Evolutionary conservation across 306 rosid species (phyloP), one percentile per base, ranked within the genome.

Genomic region (Begonia masoniana): DNA sequence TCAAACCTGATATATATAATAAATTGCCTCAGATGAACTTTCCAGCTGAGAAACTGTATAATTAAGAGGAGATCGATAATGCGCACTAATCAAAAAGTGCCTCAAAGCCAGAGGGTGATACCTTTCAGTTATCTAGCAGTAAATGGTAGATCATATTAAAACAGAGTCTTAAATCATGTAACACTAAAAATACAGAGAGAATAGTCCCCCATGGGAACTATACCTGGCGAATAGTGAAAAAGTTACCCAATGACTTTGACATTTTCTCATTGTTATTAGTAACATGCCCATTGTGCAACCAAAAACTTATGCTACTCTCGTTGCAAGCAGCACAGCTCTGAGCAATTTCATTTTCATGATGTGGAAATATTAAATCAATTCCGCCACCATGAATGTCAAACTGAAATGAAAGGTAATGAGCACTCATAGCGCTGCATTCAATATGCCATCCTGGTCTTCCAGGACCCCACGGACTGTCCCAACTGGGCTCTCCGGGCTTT

Each of bases 391-490:
- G 96, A 65, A 91, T 83, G 77, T 91, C 99, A 71, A 91, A 91
- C 62, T 68, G 63, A 67, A 75, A 80, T 42, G 88, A 74, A 51
- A 91, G 71, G 73, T 86, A 91, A 53, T 83, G 75, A 12, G 96
- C 79, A 71, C 96, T 86, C 99, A 91, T 91, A 13, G 96, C 96
- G 71, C 99, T 91, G 84, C 99, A 91, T 55, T 91, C 99, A 42
- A 91, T 91, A 71, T 91, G 99, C 96, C 99, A 91, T 59, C 99
- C 99, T 15, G 99, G 96, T 57, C 99, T 78, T 58, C 96, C 99
- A 65, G 66, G 82, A 58, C 96, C 96, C 99, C 99, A 91, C 24
- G 86, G 88, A 59, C 99, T 91, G 62, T 86, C 86, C 99, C 99
- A 91, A 63, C 96, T 79, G 48, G 94, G 96, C 74, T 91, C 97